Evolutionary conservation across 1,284 basidiomycete species (phyloP).

Genomic region (Melampsora larici-populina): DNA sequence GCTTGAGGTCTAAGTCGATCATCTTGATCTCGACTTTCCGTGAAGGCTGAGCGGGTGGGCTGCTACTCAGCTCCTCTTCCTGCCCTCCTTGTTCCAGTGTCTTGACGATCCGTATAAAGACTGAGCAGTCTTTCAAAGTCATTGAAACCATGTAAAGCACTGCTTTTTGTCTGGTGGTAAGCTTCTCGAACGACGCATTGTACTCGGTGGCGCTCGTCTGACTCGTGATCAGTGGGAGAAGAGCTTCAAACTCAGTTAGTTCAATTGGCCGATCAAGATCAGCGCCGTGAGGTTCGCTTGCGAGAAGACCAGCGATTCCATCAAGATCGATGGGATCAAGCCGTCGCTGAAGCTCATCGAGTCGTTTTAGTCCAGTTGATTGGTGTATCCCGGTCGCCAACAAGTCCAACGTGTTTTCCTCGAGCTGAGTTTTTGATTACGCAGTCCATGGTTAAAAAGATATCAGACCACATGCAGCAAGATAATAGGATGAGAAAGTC

Average conservation of each 20-base stretch:
- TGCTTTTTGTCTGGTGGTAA: neutral
- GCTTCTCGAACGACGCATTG: neutral
- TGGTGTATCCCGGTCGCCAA: neutral
- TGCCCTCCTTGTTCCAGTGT: neutral
- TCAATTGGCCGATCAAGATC: neutral
- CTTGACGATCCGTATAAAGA: slow-evolving; percentile 16
- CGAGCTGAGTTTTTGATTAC: neutral
- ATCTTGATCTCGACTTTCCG: neutral
- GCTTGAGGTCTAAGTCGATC: slow-evolving; percentile 39
- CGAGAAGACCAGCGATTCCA: slow-evolving; percentile 7
- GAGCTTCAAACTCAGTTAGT: slow-evolving; percentile 3
- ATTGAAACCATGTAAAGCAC: slow-evolving; percentile 28
- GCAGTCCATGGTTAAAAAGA: neutral
- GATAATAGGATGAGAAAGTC: neutral
- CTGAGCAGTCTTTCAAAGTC: slow-evolving; percentile 36
- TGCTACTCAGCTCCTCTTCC: neutral
- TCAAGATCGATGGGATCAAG: slow-evolving; percentile 31
- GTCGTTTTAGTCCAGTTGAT: neutral
- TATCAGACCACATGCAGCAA: neutral
- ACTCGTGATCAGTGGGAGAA: slow-evolving; percentile 7
- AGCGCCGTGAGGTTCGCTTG: neutral
- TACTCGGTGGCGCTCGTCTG: neutral
- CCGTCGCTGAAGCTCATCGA: slow-evolving; percentile 12
- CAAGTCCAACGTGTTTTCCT: slow-evolving; percentile 12
- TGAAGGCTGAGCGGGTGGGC: neutral